Evolutionary conservation across 352 stramenopile genomes (phyloP).

Genomic region (Pythium vanterpoolii): DNA sequence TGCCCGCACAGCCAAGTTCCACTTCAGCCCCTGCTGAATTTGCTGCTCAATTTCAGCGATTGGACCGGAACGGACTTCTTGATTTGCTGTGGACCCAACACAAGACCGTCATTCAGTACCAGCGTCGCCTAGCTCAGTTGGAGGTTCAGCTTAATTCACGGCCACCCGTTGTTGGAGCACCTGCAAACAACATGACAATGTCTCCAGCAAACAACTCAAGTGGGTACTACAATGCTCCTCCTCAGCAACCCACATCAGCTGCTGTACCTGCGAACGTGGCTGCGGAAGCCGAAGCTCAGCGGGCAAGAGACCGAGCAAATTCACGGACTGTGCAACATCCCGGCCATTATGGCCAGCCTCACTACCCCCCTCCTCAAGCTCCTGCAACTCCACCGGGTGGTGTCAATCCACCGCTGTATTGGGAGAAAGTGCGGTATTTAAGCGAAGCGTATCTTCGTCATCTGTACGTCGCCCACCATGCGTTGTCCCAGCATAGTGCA

Average conservation of each 20-base stretch:
- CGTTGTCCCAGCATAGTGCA: slow-evolving; percentile 60
- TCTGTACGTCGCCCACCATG: slow-evolving; percentile 58
- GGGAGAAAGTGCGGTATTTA: slow-evolving; percentile 61
- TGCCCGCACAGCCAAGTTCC: slow-evolving; percentile 4
- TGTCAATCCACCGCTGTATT: slow-evolving; percentile 54
- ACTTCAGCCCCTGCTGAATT: slow-evolving; percentile 55
- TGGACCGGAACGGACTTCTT: slow-evolving; percentile 61
- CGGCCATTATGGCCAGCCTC: slow-evolving; percentile 8
- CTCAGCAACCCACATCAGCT: slow-evolving; percentile 17
- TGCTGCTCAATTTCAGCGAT: slow-evolving; percentile 59
- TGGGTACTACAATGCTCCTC: slow-evolving; percentile 40
- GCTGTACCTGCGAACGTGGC: slow-evolving; percentile 28
- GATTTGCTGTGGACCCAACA: slow-evolving; percentile 75
- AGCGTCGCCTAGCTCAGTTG: slow-evolving; percentile 45
- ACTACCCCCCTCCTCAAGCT: slow-evolving; percentile 1
- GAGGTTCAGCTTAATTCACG: slow-evolving; percentile 41
- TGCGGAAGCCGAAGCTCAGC: slow-evolving; percentile 50
- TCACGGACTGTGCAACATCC: slow-evolving; percentile 15
- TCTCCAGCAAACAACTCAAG: slow-evolving; percentile 5
- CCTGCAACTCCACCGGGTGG: slow-evolving; percentile 2
- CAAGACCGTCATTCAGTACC: slow-evolving; percentile 57
- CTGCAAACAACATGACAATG: slow-evolving; percentile 5
- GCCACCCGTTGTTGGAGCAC: background rate
- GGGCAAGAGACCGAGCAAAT: slow-evolving; percentile 36
- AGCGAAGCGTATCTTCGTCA: slow-evolving; percentile 45